Conservation (phyloP, 106 monocot species). For the Apostasia ramifera region DNA sequence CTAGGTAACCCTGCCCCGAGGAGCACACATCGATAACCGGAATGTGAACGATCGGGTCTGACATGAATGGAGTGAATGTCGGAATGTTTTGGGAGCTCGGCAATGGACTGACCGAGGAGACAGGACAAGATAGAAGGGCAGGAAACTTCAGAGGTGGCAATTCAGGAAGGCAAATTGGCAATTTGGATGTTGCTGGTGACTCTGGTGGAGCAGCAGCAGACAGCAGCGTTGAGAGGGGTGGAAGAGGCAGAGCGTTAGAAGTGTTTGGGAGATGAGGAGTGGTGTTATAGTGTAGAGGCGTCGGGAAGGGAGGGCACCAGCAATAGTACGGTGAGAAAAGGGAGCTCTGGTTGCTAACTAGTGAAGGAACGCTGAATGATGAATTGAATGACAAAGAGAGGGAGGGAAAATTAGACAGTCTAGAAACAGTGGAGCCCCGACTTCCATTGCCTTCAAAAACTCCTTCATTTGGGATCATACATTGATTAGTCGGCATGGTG, state of each 20-base stretch:
- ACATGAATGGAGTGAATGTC: conserved; percentile 79
- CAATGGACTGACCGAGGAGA: conserved; percentile 36
- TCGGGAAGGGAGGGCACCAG: conserved; percentile 67
- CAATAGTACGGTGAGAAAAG: conserved; percentile 83
- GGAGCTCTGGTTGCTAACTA: conserved; percentile 9
- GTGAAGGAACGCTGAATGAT: conserved; percentile 19
- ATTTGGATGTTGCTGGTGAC: conserved; percentile 18
- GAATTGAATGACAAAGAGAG: conserved; percentile 19
- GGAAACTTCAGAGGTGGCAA: conserved; percentile 30
- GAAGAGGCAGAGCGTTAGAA: conserved; percentile 36
- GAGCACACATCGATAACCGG: conserved; percentile 85
- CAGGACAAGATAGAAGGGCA: conserved; percentile 22
- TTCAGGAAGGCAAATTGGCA: conserved; percentile 20
- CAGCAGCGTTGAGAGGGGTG: conserved; percentile 51
- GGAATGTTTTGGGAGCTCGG: conserved; percentile 55
- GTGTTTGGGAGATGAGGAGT: conserved; percentile 5
- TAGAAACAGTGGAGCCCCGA: conserved; percentile 7
- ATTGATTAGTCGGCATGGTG: not conserved
- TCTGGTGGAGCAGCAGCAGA: conserved; percentile 8
- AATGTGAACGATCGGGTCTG: conserved; percentile 93
- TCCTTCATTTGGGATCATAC: conserved; percentile 8
- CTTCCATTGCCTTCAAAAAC: conserved; percentile 12
- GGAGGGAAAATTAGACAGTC: conserved; percentile 13
- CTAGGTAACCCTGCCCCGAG: conserved; percentile 83
- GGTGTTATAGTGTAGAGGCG: conserved; percentile 27